A percentile compares a stretch with the other conserved stretches of the same genome.
Conservation (phyloP, 768 basidiomycete species). For the Lactifluus subvellereus region DNA sequence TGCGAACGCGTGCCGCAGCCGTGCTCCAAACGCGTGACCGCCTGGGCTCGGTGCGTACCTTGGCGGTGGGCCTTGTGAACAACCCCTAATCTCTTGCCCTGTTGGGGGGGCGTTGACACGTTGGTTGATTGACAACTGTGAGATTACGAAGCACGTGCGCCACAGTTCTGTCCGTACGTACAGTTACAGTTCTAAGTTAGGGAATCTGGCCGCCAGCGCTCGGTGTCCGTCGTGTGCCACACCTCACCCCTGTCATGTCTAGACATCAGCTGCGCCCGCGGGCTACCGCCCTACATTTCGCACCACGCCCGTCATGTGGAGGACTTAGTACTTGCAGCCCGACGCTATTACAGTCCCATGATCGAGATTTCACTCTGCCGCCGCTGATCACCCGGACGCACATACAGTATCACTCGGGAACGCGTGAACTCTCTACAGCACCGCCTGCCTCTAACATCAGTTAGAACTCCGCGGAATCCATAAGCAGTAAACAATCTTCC, state of each 20-base stretch:
- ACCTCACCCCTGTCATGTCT: background rate
- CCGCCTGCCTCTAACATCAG: too few relatives aligned
- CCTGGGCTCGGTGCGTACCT: background rate
- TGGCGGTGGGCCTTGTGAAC: constrained; percentile 1
- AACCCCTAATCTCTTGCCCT: constrained; percentile 8
- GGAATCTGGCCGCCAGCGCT: background rate
- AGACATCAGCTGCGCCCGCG: background rate
- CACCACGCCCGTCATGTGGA: background rate
- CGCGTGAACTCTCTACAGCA: background rate
- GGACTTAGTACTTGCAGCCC: background rate
- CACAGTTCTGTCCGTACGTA: background rate
- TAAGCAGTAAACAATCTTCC: background rate
- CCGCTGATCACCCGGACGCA: background rate
- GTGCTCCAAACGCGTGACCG: background rate
- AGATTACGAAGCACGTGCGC: background rate
- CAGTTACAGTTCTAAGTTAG: background rate
- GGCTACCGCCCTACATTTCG: background rate
- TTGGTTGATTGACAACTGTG: background rate
- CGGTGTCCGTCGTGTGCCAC: background rate
- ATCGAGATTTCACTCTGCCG: background rate
- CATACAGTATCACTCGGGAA: too few relatives aligned
- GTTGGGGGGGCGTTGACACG: background rate
- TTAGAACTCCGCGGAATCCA: background rate
- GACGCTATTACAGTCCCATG: background rate
- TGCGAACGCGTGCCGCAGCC: background rate